A percentile compares a stretch with the other conserved stretches of the same genome.
Conservation (phyloP, 2,329 filamentous ascomycete species). For the Cladosporium colombiae region DNA sequence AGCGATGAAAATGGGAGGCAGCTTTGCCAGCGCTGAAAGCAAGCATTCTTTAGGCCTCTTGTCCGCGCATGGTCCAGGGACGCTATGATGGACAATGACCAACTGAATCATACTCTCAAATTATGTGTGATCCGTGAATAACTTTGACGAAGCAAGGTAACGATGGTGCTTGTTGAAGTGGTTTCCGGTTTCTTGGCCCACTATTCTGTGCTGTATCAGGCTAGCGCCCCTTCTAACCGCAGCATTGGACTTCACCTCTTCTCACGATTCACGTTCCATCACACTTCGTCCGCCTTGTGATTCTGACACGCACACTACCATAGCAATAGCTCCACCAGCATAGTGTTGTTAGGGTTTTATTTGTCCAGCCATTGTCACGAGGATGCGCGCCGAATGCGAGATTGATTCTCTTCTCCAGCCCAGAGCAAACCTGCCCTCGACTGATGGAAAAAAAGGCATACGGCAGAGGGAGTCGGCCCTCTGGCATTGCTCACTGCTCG, state of each 20-base stretch:
- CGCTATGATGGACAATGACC: neutral
- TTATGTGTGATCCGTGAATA: neutral
- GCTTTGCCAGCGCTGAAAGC: neutral
- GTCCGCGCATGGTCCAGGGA: neutral
- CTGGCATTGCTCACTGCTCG: neutral
- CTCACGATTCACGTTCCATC: neutral
- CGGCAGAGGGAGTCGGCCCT: constrained; percentile 12
- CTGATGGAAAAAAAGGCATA: constrained; percentile 11
- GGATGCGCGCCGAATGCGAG: neutral
- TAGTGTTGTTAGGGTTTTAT: neutral
- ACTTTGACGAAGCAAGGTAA: neutral
- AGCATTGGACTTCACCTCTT: constrained; percentile 1
- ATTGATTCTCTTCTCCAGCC: constrained; percentile 1
- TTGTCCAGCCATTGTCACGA: neutral
- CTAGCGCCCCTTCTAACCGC: neutral
- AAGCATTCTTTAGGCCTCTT: neutral
- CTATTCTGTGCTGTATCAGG: neutral
- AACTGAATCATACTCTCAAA: neutral
- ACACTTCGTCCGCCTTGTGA: neutral
- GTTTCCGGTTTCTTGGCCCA: neutral
- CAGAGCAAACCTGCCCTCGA: neutral
- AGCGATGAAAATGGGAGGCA: neutral
- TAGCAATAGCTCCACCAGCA: neutral
- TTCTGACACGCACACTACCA: neutral
- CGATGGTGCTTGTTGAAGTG: neutral